Evolutionary conservation across 139 green algal genomes (phyloP).

Genomic region (Chlamydomonas incerta): DNA sequence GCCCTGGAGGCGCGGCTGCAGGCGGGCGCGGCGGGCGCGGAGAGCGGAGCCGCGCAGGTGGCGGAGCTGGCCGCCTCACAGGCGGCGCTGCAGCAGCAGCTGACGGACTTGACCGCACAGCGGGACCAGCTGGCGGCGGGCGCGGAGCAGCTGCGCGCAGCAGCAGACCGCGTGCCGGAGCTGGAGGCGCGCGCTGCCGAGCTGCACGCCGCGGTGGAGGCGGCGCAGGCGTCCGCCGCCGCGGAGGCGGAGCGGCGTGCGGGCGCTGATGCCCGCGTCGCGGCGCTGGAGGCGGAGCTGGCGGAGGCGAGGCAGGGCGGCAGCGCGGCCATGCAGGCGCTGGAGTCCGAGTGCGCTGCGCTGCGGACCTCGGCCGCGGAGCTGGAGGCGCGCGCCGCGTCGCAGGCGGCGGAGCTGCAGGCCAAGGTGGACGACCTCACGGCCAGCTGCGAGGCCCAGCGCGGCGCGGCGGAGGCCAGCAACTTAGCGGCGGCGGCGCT

Average conservation of each 20-base stretch:
- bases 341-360: constrained; percentile 3
- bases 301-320: neutral
- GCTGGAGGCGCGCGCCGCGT: neutral
- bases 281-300: constrained; percentile 3
- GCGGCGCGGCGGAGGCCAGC: neutral
- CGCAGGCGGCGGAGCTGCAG: neutral
- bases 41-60: neutral
- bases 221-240: neutral
- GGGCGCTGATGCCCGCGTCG: neutral
- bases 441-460: neutral
- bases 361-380: neutral
- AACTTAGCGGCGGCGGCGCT: neutral
- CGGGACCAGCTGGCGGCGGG: neutral
- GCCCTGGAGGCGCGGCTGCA: constrained; percentile 2
- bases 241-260: neutral
- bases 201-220: neutral
- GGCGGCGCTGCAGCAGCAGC: constrained; percentile 1
- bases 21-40: neutral
- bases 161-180: neutral
- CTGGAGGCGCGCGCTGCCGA: neutral
- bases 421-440: neutral
- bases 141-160: neutral
- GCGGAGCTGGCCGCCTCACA: neutral
- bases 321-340: neutral
- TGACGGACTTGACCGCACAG: neutral